Evolutionary conservation across 768 basidiomycete genomes (phyloP).

Genomic region (Rhodotorula graminis): DNA sequence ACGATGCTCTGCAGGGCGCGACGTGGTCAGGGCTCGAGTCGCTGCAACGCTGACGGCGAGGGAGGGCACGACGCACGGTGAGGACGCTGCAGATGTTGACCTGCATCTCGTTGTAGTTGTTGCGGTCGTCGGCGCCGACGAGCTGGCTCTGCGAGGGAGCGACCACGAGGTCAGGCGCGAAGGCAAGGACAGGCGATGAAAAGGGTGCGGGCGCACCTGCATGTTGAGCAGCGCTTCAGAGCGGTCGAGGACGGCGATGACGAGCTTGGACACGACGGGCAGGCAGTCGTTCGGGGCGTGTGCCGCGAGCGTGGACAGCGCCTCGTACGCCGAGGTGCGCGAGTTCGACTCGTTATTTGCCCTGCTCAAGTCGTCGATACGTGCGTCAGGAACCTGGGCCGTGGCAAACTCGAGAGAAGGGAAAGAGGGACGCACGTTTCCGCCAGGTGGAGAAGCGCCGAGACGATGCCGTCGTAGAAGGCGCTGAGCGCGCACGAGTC

Average conservation of each 20-base stretch:
- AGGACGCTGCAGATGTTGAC: conserved; percentile 88
- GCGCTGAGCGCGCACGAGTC: conserved; percentile 69
- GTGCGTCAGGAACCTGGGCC: too few species aligned
- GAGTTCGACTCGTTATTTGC: conserved; percentile 83
- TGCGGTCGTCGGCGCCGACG: conserved; percentile 87
- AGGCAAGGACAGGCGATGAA: too few species aligned
- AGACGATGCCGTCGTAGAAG: conserved; percentile 81
- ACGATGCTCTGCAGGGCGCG: conserved; percentile 61
- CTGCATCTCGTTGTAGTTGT: conserved; percentile 98
- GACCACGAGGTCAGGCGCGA: too few species aligned
- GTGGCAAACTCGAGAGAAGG: too few species aligned
- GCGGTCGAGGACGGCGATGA: conserved; percentile 73
- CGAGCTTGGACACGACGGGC: conserved; percentile 72
- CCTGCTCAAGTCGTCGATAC: conserved; percentile 43
- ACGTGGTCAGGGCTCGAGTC: background rate
- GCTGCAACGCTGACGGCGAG: too few species aligned
- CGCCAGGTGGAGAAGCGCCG: conserved; percentile 75
- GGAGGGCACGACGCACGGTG: conserved; percentile 57
- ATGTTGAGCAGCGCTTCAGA: conserved; percentile 82
- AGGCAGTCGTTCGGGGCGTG: conserved; percentile 76
- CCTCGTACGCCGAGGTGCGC: conserved; percentile 92
- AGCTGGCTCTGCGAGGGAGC: conserved; percentile 61
- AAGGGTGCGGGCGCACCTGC: conserved; percentile 68
- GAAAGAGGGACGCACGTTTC: conserved; percentile 70
- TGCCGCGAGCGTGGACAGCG: conserved; percentile 78